Evolutionary conservation across 306 rosid species (phyloP).

Genomic region (Albizia julibrissin): DNA sequence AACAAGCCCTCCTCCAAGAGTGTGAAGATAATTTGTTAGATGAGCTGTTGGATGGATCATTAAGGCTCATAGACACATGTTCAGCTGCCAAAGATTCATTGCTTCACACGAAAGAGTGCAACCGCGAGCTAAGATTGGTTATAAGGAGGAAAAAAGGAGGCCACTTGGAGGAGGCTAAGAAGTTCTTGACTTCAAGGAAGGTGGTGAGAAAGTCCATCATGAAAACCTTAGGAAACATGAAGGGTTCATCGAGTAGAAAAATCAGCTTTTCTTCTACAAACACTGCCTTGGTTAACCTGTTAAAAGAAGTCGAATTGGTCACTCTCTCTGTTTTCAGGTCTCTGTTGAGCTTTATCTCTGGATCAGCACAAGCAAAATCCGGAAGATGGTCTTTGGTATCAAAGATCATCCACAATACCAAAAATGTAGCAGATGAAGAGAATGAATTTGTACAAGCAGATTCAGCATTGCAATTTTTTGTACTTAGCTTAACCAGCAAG

Average conservation of each 20-base stretch:
- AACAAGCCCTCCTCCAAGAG: constrained; percentile 34
- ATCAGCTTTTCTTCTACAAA: background rate
- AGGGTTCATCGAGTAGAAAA: constrained; percentile 6
- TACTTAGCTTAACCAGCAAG: background rate
- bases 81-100: constrained; percentile 33
- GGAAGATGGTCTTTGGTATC: background rate
- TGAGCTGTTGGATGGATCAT: constrained; percentile 39
- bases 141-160: constrained; percentile 31
- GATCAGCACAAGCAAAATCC: constrained; percentile 1
- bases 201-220: constrained; percentile 27
- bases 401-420: background rate
- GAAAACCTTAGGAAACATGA: constrained; percentile 31
- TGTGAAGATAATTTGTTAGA: constrained; percentile 28
- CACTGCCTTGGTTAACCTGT: constrained; percentile 19
- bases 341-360: constrained; percentile 25
- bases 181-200: constrained; percentile 36
- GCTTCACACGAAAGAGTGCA: constrained; percentile 37
- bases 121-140: constrained; percentile 20
- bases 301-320: constrained; percentile 23
- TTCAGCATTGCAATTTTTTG: background rate
- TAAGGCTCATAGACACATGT: constrained; percentile 37
- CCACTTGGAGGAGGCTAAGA: constrained; percentile 21
- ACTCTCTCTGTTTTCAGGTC: constrained; percentile 27
- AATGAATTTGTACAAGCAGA: background rate
- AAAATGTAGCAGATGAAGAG: background rate